A percentile compares a stretch with the other conserved stretches of the same genome.
phyloP scores from a whole-genome alignment of 305 asterid genomes.

The Fraxinus albicans region DNA sequence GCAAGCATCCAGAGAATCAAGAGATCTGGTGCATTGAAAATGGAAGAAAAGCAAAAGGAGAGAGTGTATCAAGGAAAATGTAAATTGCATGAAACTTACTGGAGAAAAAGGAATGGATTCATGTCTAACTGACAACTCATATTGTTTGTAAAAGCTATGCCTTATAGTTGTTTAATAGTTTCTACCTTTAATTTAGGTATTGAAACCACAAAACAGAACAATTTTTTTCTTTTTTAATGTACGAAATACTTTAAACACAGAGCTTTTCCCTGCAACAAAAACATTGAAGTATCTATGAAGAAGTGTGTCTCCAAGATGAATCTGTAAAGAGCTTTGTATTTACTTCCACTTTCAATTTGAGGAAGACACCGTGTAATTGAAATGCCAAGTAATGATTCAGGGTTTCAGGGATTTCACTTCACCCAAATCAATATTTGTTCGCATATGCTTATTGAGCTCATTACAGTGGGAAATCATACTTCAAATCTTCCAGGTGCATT shows the following conservation, averaged over 20 bases:
- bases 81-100: neutral
- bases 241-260: neutral
- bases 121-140: neutral
- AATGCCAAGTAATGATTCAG: neutral
- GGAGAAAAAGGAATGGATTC: neutral
- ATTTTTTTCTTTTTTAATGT: neutral
- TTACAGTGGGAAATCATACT: constrained; percentile 12
- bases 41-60: neutral
- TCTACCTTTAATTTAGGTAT: neutral
- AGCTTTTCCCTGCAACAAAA: neutral
- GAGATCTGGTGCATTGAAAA: constrained; percentile 52
- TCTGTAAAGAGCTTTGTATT: neutral
- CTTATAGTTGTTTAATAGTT: neutral
- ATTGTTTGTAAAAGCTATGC: neutral
- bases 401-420: constrained; percentile 10
- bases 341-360: neutral
- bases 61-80: neutral
- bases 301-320: neutral
- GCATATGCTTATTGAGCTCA: neutral
- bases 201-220: neutral
- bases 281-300: neutral
- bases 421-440: constrained; percentile 13
- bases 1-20: constrained; percentile 76
- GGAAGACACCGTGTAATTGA: neutral
- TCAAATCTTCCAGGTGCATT: constrained; percentile 14